Evolutionary conservation across 1,284 basidiomycete species (phyloP).

Genomic region (Tranzscheliella williamsii): DNA sequence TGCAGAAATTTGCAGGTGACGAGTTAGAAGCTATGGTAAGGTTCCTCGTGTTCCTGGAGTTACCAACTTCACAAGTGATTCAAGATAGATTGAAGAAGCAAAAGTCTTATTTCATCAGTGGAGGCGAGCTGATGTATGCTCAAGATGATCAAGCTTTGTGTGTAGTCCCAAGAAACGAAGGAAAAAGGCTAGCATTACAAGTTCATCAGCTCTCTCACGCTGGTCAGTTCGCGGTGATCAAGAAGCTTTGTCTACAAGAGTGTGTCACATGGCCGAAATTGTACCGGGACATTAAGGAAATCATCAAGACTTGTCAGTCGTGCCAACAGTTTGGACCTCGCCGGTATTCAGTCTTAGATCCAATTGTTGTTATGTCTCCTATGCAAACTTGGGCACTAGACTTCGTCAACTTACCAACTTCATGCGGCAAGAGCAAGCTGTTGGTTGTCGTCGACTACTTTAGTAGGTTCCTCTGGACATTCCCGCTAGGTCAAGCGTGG

Average conservation of each 20-base stretch:
- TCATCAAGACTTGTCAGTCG: background rate
- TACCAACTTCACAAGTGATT: background rate
- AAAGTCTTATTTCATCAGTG: background rate
- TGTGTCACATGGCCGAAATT: background rate
- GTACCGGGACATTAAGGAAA: background rate
- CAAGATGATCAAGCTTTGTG: background rate
- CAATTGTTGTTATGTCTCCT: background rate
- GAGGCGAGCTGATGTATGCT: background rate
- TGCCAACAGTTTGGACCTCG: constrained; percentile 1
- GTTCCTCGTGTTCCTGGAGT: background rate
- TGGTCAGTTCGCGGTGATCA: background rate
- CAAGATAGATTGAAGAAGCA: background rate
- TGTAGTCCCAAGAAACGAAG: background rate
- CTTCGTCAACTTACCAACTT: background rate
- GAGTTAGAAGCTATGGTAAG: background rate
- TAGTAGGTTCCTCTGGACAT: background rate
- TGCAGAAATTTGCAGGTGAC: background rate
- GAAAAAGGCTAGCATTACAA: background rate
- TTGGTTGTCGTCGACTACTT: constrained; percentile 1
- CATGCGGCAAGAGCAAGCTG: background rate
- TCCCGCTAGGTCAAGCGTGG: background rate
- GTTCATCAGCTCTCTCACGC: background rate
- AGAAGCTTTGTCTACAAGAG: background rate
- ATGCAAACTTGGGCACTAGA: constrained; percentile 2
- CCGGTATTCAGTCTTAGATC: background rate